Evolutionary conservation across 192 early-diverging fungal genomes (phyloP), one percentile per base, ranked within the genome.

Genomic region (Chytriomyces confervae): DNA sequence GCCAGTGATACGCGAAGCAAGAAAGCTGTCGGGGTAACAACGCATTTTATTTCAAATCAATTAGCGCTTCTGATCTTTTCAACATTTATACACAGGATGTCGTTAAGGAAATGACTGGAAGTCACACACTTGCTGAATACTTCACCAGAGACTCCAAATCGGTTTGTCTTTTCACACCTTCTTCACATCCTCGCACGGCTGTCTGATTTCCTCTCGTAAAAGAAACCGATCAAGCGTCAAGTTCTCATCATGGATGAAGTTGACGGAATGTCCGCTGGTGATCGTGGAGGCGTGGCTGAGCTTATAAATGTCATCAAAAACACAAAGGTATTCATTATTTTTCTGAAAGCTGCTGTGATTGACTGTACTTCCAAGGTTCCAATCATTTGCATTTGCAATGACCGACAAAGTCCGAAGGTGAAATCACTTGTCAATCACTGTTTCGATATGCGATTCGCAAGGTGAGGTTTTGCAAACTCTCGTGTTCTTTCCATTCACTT

Each of bases 371-470:
- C 69, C 65, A 72, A 91, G 91, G 90, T 97, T 68, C 98, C 98
- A 20, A 95, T 99, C 43, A 97, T 99, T 66, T 98, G 98, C 84
- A 98, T 99, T 64, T 98, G 97, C 82, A 99, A 99, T 80, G 98
- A 99, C 83, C 84, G 92, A 3, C 88, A 89, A 71, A 92, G 92
- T 23, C 86, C 91, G 29, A 99, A 97, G 82, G 85, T 99, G 27
- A 86, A 91, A 51, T 89, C 94, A 5, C 84, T 99, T 66, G 92
- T 90, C 27, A 92, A 92, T 81, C 82, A 95, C 76, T 97, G 95
- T 79, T 85, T 89, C 50, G 96, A 98, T 69, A 82, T 94, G 75
- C 80, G 86, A 61, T 99, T 97, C 85, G 84, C 84, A 71, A 78
- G 88, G 87, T 91, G 67, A 51, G 24, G 9, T 77, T 10, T 27